Conservation (phyloP, 192 early-diverging fungal genomes). For the Entophlyctis helioformis region DNA sequence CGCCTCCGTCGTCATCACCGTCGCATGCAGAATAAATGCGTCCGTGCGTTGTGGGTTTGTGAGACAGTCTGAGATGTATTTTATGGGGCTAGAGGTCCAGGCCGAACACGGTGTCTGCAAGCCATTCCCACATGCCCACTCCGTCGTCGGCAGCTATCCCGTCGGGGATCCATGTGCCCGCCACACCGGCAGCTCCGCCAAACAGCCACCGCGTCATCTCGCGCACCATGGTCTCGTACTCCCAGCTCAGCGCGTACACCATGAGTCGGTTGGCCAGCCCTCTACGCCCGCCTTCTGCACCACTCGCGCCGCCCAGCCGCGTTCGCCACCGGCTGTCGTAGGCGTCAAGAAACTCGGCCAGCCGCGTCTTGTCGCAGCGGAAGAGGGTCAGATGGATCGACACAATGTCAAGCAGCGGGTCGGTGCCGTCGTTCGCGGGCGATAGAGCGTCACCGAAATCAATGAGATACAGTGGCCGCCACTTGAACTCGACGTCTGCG, state of each 20-base stretch:
- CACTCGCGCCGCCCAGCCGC: neutral
- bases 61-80: too few species aligned
- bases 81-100: too few species aligned
- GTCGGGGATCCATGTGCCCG: too few species aligned
- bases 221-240: conserved; percentile 9
- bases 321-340: too few species aligned
- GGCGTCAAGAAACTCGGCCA: conserved; percentile 5
- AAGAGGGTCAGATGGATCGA: conserved; percentile 4
- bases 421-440: neutral
- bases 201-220: conserved; percentile 4
- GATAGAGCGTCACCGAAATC: conserved; percentile 17
- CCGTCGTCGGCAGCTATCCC: too few species aligned
- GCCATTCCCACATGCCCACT: neutral
- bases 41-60: too few species aligned
- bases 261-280: neutral
- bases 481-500: neutral
- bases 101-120: conserved; percentile 3
- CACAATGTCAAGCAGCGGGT: conserved; percentile 14
- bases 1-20: too few species aligned
- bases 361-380: neutral
- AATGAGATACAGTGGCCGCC: conserved; percentile 5
- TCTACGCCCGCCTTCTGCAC: neutral
- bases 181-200: neutral
- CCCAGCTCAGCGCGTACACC: conserved; percentile 6
- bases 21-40: too few species aligned